phyloP scores from a whole-genome alignment of 768 basidiomycete genomes.

The Russula virescens region DNA sequence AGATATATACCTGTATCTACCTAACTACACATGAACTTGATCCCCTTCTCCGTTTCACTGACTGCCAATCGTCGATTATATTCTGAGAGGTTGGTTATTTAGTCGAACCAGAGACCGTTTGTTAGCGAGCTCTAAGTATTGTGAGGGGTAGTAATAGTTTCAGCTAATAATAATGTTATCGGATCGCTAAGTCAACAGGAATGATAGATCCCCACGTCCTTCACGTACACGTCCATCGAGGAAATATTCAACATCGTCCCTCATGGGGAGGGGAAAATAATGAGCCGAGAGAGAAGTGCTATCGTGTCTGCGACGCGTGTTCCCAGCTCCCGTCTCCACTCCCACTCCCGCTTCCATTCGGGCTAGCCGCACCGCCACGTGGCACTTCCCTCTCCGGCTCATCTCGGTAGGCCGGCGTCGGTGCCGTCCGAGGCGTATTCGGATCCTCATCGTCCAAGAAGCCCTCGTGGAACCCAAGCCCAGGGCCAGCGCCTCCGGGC shows the following conservation, averaged over 20 bases:
- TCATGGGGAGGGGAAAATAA: neutral
- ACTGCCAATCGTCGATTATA: neutral
- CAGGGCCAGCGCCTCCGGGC: constrained; percentile 28
- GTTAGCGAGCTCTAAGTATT: neutral
- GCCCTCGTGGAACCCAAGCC: constrained; percentile 63
- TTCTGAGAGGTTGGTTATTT: neutral
- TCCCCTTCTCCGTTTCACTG: neutral
- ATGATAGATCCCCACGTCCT: neutral
- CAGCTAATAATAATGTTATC: constrained; percentile 3
- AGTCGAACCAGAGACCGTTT: neutral
- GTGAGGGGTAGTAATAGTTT: neutral
- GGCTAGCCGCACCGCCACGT: neutral
- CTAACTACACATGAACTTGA: neutral
- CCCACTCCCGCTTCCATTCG: constrained; percentile 31
- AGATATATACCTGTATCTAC: constrained; percentile 16
- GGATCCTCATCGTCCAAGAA: constrained; percentile 78
- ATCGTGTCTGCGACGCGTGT: constrained; percentile 48
- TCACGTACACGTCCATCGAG: neutral
- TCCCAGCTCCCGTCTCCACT: constrained; percentile 74
- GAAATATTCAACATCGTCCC: neutral
- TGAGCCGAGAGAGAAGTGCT: constrained; percentile 20
- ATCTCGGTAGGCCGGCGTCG: constrained; percentile 43
- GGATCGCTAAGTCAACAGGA: neutral
- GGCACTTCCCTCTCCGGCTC: constrained; percentile 38
- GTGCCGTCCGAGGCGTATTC: constrained; percentile 27